Evolutionary conservation across 371 early-diverging fungal species (phyloP).

Genomic region (Zopfochytrium polystomum): DNA sequence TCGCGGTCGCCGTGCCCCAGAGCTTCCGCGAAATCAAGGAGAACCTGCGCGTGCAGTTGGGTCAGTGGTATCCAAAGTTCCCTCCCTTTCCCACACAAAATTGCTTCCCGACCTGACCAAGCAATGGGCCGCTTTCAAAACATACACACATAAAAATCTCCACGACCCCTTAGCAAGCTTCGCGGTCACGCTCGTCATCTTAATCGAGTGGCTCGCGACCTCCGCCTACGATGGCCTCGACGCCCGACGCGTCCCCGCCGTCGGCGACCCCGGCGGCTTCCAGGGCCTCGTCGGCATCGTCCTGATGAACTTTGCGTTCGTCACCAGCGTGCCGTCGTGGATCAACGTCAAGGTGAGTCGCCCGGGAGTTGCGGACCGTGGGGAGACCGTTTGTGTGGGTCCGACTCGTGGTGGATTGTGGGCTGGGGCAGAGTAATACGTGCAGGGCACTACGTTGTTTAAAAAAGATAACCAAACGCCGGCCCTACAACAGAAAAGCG

Average conservation of each 20-base stretch:
- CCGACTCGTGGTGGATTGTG: constrained; percentile 6
- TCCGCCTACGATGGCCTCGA: constrained; percentile 28
- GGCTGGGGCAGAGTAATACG: too few relatives aligned
- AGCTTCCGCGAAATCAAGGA: constrained; percentile 45
- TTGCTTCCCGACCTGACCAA: too few relatives aligned
- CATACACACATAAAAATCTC: too few relatives aligned
- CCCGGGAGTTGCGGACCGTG: background rate
- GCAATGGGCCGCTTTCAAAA: too few relatives aligned
- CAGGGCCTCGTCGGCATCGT: constrained; percentile 34
- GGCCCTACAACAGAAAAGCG: constrained; percentile 23
- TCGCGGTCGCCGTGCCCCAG: constrained; percentile 26
- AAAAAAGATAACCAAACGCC: background rate
- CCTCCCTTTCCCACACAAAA: too few relatives aligned
- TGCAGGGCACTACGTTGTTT: too few relatives aligned
- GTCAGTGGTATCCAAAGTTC: too few relatives aligned
- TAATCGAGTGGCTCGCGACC: constrained; percentile 40
- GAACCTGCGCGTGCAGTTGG: constrained; percentile 45
- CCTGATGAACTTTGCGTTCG: constrained; percentile 46
- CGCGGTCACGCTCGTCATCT: constrained; percentile 37
- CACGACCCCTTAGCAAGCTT: constrained; percentile 34
- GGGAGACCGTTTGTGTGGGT: background rate
- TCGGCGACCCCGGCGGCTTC: constrained; percentile 17
- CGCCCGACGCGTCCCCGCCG: constrained; percentile 17
- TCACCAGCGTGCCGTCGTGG: constrained; percentile 46
- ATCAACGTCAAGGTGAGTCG: constrained; percentile 45